A percentile compares a stretch with the other conserved stretches of the same genome.
Evolutionary conservation across 2,329 filamentous ascomycete genomes (phyloP).

Genomic region (Hypoxylon sp.): DNA sequence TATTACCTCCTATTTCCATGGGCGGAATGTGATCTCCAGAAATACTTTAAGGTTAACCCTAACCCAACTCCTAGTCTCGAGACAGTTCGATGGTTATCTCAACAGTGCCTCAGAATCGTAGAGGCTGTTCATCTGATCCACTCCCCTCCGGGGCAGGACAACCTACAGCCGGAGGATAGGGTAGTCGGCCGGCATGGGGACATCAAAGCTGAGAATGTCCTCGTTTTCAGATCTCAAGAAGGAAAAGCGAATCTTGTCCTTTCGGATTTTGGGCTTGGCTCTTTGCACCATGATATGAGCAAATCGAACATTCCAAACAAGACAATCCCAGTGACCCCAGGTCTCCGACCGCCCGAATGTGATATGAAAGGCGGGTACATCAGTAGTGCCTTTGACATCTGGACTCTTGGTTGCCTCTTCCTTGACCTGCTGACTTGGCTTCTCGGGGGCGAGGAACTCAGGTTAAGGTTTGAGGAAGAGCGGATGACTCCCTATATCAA

Average conservation of each 20-base stretch:
- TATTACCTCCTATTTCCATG: conserved; percentile 51
- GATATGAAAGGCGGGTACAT: conserved; percentile 26
- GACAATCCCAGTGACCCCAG: conserved; percentile 3
- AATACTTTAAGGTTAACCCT: conserved; percentile 36
- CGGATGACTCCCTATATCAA: conserved; percentile 3
- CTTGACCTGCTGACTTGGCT: conserved; percentile 35
- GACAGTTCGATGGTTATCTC: conserved; percentile 25
- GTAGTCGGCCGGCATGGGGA: conserved; percentile 52
- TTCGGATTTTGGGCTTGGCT: conserved; percentile 35
- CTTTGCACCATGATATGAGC: conserved; percentile 30
- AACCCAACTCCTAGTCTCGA: neutral
- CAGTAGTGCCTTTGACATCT: conserved; percentile 34
- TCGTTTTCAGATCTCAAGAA: conserved; percentile 25
- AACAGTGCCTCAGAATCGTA: conserved; percentile 25
- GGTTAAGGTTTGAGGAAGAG: neutral
- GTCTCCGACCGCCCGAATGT: conserved; percentile 33
- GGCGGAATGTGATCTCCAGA: conserved; percentile 46
- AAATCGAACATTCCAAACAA: conserved; percentile 27
- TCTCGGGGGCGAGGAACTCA: conserved; percentile 21
- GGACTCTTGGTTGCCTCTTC: conserved; percentile 41
- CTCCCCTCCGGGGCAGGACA: conserved; percentile 18
- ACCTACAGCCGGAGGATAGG: neutral
- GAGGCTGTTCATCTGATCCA: conserved; percentile 41
- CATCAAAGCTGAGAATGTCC: conserved; percentile 46
- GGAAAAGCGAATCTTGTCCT: conserved; percentile 24